Evolutionary conservation across 148 eudicot species (phyloP).

Genomic region (Pouteria glomerata): DNA sequence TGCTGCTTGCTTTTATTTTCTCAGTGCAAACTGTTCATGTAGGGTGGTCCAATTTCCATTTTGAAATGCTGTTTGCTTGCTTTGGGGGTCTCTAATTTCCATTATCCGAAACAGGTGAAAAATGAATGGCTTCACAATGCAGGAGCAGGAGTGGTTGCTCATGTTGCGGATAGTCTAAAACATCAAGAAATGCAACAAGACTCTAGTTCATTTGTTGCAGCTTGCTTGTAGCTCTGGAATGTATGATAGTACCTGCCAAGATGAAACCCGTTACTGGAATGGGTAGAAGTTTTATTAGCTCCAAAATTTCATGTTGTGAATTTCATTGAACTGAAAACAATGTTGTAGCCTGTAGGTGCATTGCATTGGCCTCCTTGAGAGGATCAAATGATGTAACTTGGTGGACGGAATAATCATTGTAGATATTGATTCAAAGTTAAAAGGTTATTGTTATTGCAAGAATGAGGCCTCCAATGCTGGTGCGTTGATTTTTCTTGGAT

Average conservation of each 20-base stretch:
- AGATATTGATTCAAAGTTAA: too few species aligned
- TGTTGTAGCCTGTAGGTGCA: too few species aligned
- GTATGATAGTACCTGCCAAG: background rate
- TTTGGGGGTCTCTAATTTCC: background rate
- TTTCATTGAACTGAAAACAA: too few species aligned
- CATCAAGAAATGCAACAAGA: constrained; percentile 63
- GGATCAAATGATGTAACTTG: too few species aligned
- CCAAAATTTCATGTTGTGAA: too few species aligned
- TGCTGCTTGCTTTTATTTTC: background rate
- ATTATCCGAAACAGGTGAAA: constrained; percentile 55
- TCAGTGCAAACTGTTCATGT: too few species aligned
- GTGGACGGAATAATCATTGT: too few species aligned
- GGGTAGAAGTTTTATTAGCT: background rate
- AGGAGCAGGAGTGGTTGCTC: constrained; percentile 88
- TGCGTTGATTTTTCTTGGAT: too few species aligned
- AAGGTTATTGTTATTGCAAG: too few species aligned
- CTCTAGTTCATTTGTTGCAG: constrained; percentile 36
- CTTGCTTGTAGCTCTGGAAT: constrained; percentile 45
- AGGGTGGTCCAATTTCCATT: too few species aligned
- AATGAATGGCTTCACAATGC: constrained; percentile 95
- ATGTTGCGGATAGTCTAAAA: constrained; percentile 79
- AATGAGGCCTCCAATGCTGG: too few species aligned
- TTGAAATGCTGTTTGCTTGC: background rate
- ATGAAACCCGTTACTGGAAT: background rate
- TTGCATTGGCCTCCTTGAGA: too few species aligned